These are phyloP conservation scores for Vaccinium darrowii DNA, from an alignment of 148 eudicot genomes.

Conservation along the genomic window DNA sequence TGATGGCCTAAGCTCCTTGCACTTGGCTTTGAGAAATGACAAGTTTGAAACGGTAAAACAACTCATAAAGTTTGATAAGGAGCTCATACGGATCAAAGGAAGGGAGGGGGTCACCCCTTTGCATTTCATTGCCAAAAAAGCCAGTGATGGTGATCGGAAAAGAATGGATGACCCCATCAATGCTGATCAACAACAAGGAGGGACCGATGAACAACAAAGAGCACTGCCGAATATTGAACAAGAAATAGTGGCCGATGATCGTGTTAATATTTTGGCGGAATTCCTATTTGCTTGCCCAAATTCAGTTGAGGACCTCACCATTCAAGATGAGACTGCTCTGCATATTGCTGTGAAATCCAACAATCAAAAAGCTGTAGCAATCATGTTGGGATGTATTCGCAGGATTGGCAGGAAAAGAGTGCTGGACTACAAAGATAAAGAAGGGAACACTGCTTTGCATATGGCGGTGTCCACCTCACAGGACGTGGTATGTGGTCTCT, in stretches of 20 bases:
- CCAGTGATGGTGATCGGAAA: background rate
- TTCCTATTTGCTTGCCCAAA: background rate
- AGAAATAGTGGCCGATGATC: background rate
- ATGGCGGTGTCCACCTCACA: background rate
- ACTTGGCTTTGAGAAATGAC: background rate
- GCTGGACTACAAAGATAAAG: too few relatives aligned
- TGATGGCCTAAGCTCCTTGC: slow-evolving; percentile 10
- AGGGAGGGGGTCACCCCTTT: background rate
- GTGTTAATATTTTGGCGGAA: background rate
- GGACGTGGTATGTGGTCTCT: too few relatives aligned
- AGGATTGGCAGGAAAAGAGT: too few relatives aligned
- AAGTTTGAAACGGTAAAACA: background rate
- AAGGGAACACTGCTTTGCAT: too few relatives aligned
- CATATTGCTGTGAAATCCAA: background rate
- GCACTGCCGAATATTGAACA: too few relatives aligned
- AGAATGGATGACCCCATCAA: too few relatives aligned
- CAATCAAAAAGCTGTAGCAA: too few relatives aligned
- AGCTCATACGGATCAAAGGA: background rate
- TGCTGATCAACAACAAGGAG: background rate
- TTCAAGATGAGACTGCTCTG: background rate
- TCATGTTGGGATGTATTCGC: too few relatives aligned
- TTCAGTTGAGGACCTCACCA: background rate
- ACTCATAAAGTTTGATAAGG: background rate
- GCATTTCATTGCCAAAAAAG: background rate
- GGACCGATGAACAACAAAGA: background rate